Evolutionary conservation across 2,329 filamentous ascomycete genomes (phyloP), one percentile per base, ranked within the genome.

Genomic region (Colletotrichum horii): DNA sequence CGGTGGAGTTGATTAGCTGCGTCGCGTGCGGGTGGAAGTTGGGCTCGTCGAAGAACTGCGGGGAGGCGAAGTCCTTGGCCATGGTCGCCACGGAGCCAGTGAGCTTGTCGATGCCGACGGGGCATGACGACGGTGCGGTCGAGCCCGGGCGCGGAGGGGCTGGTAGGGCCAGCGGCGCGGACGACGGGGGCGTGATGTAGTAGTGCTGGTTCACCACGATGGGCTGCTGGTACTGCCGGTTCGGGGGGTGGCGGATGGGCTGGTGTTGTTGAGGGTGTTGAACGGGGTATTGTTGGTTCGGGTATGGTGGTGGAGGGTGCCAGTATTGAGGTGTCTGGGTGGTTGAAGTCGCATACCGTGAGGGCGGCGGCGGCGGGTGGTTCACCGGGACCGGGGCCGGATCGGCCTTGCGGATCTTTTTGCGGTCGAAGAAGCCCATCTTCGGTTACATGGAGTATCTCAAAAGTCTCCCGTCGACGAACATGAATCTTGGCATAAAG

Each of bases 151-250:
- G n/a, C 16, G 71, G 38, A n/a, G 72, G 72, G 12, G 72, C 61
- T 3, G 64, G 22, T 6, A 72, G 73, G 16, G 38, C 64, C 61
- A 71, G 72, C n/a, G 66, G 61, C 0, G 61, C 34, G 16, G 52
- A 52, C 12, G 70, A 75, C 8, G 79, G 79, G 9, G 76, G 75
- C 66, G 76, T 69, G 52, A 89, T 79, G 77, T 90, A 89, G 79
- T 90, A 89, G 77, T 90, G 84, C 74, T 90, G 88, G 76, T 90
- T 89, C 65, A 90, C 87, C 32, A 90, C 84, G 69, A 90, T 86
- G 9, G 88, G 86, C 30, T 82, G 83, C n/a, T 15, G 68, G 24
- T 62, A 68, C 9, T 62, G 62, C n/a, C 58, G 32, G 12, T 58
- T 70, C 28, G 81, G 76, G 22, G 78, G 74, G 22, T 69, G 32